Conservation (phyloP, 2,329 filamentous ascomycete species). For the Didymella pinodella region DNA sequence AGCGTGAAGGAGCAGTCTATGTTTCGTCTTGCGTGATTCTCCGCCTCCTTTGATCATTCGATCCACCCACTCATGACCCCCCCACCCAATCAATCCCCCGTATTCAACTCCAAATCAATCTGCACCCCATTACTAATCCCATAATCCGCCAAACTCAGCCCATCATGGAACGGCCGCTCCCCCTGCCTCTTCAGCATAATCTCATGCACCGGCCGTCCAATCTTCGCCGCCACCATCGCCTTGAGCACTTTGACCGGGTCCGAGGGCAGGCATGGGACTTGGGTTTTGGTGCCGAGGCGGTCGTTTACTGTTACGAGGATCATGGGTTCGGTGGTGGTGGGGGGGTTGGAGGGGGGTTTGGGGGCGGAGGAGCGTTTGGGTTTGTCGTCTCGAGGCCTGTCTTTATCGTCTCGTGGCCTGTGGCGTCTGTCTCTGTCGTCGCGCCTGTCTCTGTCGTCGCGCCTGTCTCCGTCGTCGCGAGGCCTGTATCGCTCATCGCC, state of each 20-base stretch:
- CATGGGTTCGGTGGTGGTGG: slow-evolving; percentile 70
- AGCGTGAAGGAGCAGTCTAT: too few relatives aligned
- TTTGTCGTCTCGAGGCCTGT: too few relatives aligned
- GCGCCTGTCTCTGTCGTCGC: slow-evolving; percentile 3
- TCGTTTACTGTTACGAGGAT: slow-evolving; percentile 96
- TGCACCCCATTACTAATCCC: slow-evolving; percentile 89
- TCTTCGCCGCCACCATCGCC: slow-evolving; percentile 86
- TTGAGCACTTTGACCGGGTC: slow-evolving; percentile 90
- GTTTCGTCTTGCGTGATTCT: too few relatives aligned
- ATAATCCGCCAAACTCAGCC: slow-evolving; percentile 87
- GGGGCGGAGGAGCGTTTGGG: not conserved
- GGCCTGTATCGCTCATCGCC: not conserved
- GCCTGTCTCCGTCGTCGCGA: slow-evolving; percentile 14
- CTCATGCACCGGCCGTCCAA: slow-evolving; percentile 88
- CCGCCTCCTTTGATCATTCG: too few relatives aligned
- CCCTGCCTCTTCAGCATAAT: slow-evolving; percentile 92
- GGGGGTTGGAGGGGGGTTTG: slow-evolving; percentile 38
- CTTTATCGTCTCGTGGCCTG: not conserved
- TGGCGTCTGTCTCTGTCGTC: slow-evolving; percentile 12
- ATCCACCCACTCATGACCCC: too few relatives aligned
- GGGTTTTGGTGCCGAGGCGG: slow-evolving; percentile 92
- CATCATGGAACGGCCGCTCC: slow-evolving; percentile 92
- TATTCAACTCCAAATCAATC: slow-evolving; percentile 57
- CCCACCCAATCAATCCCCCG: slow-evolving; percentile 36
- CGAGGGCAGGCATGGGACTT: slow-evolving; percentile 85